A percentile compares a stretch with the other conserved stretches of the same genome.
phyloP scores from a whole-genome alignment of 208 protist genomes.

The Leptomonas pyrrhocoris region DNA sequence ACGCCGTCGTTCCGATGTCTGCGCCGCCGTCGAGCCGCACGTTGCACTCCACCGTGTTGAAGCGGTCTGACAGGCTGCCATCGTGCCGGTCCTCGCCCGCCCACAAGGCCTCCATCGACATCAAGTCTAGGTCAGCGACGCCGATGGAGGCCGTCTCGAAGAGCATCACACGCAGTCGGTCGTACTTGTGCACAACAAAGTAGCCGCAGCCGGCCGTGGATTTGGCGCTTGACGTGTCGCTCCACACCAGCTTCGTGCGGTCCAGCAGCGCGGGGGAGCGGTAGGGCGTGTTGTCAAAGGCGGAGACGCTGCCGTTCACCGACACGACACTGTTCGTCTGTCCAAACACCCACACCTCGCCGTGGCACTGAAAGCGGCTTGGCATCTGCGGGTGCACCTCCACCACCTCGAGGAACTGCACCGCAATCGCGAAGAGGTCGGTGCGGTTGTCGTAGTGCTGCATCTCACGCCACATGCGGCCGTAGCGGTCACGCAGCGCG shows the following conservation, averaged over 20 bases:
- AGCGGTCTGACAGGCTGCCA: constrained; percentile 26
- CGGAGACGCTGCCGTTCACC: constrained; percentile 24
- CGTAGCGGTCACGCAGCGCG: constrained; percentile 31
- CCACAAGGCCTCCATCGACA: constrained; percentile 56
- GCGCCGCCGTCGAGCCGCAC: constrained; percentile 30
- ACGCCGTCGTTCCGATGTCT: constrained; percentile 14
- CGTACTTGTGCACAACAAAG: constrained; percentile 77
- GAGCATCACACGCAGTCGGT: constrained; percentile 69
- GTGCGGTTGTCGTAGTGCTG: constrained; percentile 33
- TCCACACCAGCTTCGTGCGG: constrained; percentile 52
- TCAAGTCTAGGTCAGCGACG: constrained; percentile 63
- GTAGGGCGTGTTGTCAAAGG: constrained; percentile 45
- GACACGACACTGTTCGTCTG: constrained; percentile 28
- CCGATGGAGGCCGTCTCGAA: constrained; percentile 74
- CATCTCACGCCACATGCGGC: constrained; percentile 38
- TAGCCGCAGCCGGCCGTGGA: constrained; percentile 26
- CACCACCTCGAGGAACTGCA: constrained; percentile 70
- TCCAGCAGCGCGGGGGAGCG: constrained; percentile 62
- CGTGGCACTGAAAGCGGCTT: constrained; percentile 71
- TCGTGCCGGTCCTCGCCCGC: constrained; percentile 6
- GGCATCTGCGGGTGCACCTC: constrained; percentile 61
- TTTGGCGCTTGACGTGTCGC: constrained; percentile 7
- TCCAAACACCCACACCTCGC: constrained; percentile 70
- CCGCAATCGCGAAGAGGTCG: constrained; percentile 47
- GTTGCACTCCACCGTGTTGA: constrained; percentile 38